phyloP scores from a whole-genome alignment of 306 rosid genomes.

The Crotalaria pallida region DNA sequence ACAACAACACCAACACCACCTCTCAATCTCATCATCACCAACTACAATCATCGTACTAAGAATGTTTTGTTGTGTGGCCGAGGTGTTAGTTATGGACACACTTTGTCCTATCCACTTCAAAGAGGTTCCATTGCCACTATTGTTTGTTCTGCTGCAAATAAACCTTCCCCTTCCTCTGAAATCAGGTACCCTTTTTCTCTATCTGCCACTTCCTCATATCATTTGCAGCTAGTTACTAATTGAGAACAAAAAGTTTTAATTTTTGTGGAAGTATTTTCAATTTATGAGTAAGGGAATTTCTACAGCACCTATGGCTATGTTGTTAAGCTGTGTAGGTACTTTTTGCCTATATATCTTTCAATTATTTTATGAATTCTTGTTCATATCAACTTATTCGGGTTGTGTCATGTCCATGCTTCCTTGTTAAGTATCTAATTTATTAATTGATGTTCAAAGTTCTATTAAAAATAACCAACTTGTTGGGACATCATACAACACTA shows the following conservation, averaged over 20 bases:
- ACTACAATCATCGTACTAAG: background rate
- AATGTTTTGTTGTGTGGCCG: background rate
- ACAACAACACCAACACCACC: conserved; percentile 15
- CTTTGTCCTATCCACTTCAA: conserved; percentile 4
- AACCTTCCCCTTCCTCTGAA: conserved; percentile 62
- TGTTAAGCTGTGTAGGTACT: no score
- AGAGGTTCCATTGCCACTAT: conserved; percentile 29
- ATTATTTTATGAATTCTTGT: no score
- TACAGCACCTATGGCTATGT: no score
- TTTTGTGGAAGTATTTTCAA: background rate
- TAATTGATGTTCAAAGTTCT: no score
- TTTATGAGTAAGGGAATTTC: no score
- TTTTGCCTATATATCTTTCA: no score
- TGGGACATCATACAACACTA: no score
- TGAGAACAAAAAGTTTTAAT: background rate
- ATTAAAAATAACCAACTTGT: no score
- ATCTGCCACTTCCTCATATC: background rate
- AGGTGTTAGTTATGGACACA: conserved; percentile 4
- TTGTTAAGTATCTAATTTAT: no score
- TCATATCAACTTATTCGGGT: no score
- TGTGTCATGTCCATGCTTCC: no score
- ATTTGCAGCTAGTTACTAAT: background rate
- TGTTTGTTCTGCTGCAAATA: conserved; percentile 62
- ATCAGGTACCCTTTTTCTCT: conserved; percentile 46
- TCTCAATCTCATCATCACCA: background rate